Evolutionary conservation across 306 rosid species (phyloP), one percentile per base, ranked within the genome.

Genomic region (Bauhinia variegata): DNA sequence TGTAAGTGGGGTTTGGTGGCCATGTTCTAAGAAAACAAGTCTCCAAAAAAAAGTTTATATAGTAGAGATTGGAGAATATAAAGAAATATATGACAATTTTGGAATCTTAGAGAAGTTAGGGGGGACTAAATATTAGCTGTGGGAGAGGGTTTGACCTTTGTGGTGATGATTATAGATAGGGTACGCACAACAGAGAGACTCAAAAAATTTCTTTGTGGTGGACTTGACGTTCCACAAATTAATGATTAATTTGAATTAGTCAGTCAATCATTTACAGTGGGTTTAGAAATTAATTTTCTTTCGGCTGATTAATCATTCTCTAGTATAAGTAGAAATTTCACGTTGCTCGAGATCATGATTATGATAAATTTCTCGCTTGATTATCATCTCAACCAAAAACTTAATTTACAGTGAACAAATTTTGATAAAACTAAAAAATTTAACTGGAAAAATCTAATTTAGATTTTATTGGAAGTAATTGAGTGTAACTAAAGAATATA

Each of bases 171-270:
- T 34, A 36, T 36, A 36, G 41, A 72, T 49, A 5, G 16, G 13
- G 19, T 17, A 39, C 42, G 60, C 5, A 55, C 63, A 79, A 75
- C 82, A 80, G 31, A 77, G 79, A 49, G 63, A 75, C 71, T 77
- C 77, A 75, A 41, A 78, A 60, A 11, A 34, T 71, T 71, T 72
- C 84, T 55, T 54, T 58, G 53, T 59, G 38, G 60, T 72, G 69
- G 73, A 79, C 83, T 75, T 63, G 43, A 50, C 67, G 75, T 83
- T 69, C 78, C 50, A 62, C 68, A 49, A 68, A 43, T 43, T 54
- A 68, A 43, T 43, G 79, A n/a, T n/a, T n/a, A n/a, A n/a, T 65
- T 71, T 76, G 87, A 88, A 83, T 66, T 56, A 63, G 84, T 79
- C 89, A 71, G 50, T 43, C 3, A 31, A 47, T 67, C 67, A 74